Evolutionary conservation across 2,329 filamentous ascomycete species (phyloP).

Genomic region (Trichoderma sp.): DNA sequence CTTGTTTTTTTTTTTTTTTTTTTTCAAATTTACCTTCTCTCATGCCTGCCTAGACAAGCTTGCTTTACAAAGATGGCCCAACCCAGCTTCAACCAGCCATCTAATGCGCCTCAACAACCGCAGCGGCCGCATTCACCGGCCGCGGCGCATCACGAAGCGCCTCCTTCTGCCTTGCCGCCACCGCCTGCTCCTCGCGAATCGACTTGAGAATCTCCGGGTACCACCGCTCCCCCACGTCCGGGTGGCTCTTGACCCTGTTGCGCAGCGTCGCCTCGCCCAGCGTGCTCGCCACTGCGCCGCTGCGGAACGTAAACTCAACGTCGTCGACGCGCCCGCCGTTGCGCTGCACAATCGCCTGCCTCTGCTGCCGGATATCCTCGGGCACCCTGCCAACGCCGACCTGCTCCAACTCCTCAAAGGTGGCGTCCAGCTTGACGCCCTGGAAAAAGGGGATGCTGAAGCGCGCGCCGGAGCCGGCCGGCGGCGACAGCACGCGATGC

Average conservation of each 20-base stretch:
- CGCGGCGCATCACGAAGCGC: conserved; percentile 25
- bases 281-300: conserved; percentile 64
- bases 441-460: conserved; percentile 89
- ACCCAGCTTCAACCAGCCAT: neutral
- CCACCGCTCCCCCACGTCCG: conserved; percentile 82
- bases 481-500: conserved; percentile 77
- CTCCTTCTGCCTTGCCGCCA: conserved; percentile 36
- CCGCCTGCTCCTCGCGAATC: conserved; percentile 60
- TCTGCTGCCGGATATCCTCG: conserved; percentile 61
- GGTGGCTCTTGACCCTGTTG: conserved; percentile 84
- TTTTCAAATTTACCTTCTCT: too few species aligned
- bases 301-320: conserved; percentile 84
- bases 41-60: neutral
- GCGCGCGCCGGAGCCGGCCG: conserved; percentile 67
- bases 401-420: conserved; percentile 73
- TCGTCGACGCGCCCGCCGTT: conserved; percentile 66
- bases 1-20: too few species aligned
- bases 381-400: conserved; percentile 62
- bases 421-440: conserved; percentile 76
- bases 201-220: conserved; percentile 64
- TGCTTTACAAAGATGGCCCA: neutral
- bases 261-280: conserved; percentile 81
- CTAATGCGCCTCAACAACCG: conserved; percentile 41
- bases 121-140: conserved; percentile 27
- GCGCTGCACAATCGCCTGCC: conserved; percentile 58